phyloP scores from a whole-genome alignment of 306 rosid species.

The Cyclanthera cordifolia region DNA sequence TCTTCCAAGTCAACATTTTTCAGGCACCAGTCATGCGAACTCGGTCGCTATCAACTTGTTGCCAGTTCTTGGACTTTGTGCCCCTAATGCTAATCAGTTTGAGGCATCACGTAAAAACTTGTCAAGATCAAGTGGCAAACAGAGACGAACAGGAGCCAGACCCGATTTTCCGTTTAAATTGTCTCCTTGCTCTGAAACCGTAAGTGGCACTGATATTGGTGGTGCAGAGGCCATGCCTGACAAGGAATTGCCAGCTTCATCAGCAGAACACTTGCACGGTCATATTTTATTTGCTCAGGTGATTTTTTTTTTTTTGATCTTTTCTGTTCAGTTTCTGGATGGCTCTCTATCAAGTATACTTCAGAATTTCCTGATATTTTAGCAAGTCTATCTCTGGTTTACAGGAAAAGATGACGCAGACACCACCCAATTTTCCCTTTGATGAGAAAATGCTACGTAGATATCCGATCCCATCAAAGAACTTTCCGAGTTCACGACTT shows the following conservation, averaged over 20 bases:
- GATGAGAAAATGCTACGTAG: conserved; percentile 73
- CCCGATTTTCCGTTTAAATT: conserved; percentile 93
- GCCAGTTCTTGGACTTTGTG: conserved; percentile 93
- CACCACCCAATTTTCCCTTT: conserved; percentile 60
- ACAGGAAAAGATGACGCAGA: conserved; percentile 64
- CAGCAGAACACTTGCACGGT: conserved; percentile 36
- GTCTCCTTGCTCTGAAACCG: conserved; percentile 44
- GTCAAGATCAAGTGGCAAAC: conserved; percentile 58
- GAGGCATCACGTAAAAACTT: conserved; percentile 48
- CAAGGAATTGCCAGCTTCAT: conserved; percentile 37
- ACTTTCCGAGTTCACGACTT: conserved; percentile 41
- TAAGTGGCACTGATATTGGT: conserved; percentile 44
- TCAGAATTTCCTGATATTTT: conserved; percentile 6
- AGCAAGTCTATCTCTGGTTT: conserved; percentile 41
- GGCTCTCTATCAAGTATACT: not conserved
- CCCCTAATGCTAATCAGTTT: conserved; percentile 62
- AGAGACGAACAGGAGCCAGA: conserved; percentile 41
- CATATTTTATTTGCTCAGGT: conserved; percentile 53
- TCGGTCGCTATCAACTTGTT: conserved; percentile 44
- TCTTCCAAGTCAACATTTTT: conserved; percentile 48
- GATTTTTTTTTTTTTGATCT: conserved; percentile 22
- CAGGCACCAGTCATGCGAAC: conserved; percentile 26
- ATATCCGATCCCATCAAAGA: conserved; percentile 56
- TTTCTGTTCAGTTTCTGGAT: not conserved
- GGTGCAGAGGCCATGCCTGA: conserved; percentile 31